Evolutionary conservation across 2,329 filamentous ascomycete genomes (phyloP).

Genomic region (Didymella arachidicola): DNA sequence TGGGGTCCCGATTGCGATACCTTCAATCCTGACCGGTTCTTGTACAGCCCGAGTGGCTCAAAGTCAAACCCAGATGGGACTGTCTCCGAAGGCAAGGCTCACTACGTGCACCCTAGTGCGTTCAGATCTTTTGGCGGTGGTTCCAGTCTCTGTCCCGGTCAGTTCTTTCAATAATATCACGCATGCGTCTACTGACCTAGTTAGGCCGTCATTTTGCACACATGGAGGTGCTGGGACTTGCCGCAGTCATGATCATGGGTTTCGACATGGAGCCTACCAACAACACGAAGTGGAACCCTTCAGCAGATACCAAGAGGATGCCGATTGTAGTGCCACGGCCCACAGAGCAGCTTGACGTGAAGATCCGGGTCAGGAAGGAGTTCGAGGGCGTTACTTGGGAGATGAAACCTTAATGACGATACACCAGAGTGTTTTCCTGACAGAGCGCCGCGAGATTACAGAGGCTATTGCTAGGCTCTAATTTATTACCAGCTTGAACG

Average conservation of each 20-base stretch:
- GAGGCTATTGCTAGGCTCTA: not conserved
- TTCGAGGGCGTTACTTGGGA: constrained; percentile 28
- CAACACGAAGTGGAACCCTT: constrained; percentile 30
- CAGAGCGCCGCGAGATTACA: not conserved
- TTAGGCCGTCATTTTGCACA: constrained; percentile 43
- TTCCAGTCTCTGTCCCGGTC: constrained; percentile 44
- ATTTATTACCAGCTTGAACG: too few species aligned
- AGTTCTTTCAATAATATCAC: not conserved
- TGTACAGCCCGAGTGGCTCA: constrained; percentile 31
- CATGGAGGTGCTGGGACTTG: constrained; percentile 43
- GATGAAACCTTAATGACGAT: constrained; percentile 8
- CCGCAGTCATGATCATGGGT: constrained; percentile 37
- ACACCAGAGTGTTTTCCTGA: not conserved
- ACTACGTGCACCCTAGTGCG: constrained; percentile 29
- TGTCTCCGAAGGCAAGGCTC: constrained; percentile 23
- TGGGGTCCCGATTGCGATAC: constrained; percentile 55
- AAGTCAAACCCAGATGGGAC: constrained; percentile 26
- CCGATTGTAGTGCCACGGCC: constrained; percentile 34
- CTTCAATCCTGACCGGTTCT: constrained; percentile 57
- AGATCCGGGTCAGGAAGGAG: constrained; percentile 26
- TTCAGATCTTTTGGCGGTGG: constrained; percentile 47
- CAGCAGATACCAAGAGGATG: constrained; percentile 29
- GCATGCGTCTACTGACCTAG: not conserved
- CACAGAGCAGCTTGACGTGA: constrained; percentile 16
- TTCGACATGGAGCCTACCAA: constrained; percentile 41